These are phyloP conservation scores for Pythium insidiosum DNA, from an alignment of 352 stramenopile species.

Conservation along the genomic window DNA sequence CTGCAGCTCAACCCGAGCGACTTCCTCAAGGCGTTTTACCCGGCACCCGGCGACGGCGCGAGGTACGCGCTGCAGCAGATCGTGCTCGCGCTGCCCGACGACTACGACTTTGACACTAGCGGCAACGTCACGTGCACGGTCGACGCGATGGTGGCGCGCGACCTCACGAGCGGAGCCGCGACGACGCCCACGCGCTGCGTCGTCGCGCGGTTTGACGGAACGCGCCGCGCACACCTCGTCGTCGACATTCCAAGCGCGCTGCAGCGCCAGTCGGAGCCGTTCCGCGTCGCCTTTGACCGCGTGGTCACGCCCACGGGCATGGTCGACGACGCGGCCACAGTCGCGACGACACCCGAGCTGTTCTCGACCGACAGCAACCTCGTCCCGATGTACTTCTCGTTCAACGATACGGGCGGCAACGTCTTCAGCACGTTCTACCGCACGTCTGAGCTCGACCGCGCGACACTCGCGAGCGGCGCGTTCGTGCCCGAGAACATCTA, in stretches of 20 bases:
- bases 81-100: conserved; percentile 55
- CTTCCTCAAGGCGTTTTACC: conserved; percentile 61
- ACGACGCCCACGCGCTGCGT: conserved; percentile 17
- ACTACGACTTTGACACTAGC: conserved; percentile 74
- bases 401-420: conserved; percentile 58
- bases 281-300: conserved; percentile 54
- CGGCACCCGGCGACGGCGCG: conserved; percentile 3
- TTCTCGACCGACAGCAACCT: conserved; percentile 54
- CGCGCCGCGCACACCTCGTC: conserved; percentile 56
- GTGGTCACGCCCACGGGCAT: conserved; percentile 55
- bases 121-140: conserved; percentile 15
- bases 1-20: conserved; percentile 65
- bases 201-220: conserved; percentile 34
- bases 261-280: conserved; percentile 49
- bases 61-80: conserved; percentile 62
- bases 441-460: conserved; percentile 30
- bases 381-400: conserved; percentile 68
- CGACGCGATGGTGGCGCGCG: too few relatives aligned
- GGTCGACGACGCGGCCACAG: conserved; percentile 9
- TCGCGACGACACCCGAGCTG: conserved; percentile 15
- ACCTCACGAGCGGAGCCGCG: conserved; percentile 5
- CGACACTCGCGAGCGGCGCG: conserved; percentile 51
- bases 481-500: conserved; percentile 84
- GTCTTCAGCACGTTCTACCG: conserved; percentile 68
- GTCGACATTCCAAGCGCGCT: conserved; percentile 48